Evolutionary conservation across 2,329 filamentous ascomycete species (phyloP).

Genomic region (Aspergillus ibericus): DNA sequence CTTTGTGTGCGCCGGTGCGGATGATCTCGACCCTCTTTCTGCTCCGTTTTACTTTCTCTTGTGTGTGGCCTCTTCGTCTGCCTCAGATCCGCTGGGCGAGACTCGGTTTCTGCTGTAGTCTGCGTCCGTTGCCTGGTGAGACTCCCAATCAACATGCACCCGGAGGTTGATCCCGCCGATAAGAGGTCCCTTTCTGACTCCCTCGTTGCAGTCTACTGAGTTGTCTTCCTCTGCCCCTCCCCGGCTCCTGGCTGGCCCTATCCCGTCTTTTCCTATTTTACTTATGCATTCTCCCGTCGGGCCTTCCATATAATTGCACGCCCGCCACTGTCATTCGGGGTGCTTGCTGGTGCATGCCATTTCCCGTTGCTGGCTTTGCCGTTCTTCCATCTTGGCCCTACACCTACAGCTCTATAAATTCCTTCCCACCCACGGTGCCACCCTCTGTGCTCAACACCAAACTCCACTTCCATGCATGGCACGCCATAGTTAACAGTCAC

Average conservation of each 20-base stretch:
- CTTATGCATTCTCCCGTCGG: not conserved
- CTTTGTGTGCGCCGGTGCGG: conserved; percentile 7
- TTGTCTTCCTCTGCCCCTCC: conserved; percentile 20
- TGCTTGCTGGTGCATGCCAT: not conserved
- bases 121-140: conserved; percentile 5
- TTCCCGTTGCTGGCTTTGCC: not conserved
- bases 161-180: conserved; percentile 18
- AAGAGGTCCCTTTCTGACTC: conserved; percentile 15
- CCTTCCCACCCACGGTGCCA: not conserved
- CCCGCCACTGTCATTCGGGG: not conserved
- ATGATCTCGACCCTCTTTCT: not conserved
- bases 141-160: conserved; percentile 17
- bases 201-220: conserved; percentile 19
- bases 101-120: not conserved
- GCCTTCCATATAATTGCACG: not conserved
- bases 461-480: conserved; percentile 14
- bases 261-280: not conserved
- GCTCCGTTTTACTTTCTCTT: conserved; percentile 2
- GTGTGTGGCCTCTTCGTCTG: not conserved
- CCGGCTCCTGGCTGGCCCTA: conserved; percentile 7
- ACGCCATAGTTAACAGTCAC: conserved; percentile 14
- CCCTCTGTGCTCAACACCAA: not conserved
- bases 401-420: not conserved
- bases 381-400: not conserved
- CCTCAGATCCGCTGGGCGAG: not conserved